Conservation (phyloP, 257 asterid species). For the Nicotiana benthamiana region DNA sequence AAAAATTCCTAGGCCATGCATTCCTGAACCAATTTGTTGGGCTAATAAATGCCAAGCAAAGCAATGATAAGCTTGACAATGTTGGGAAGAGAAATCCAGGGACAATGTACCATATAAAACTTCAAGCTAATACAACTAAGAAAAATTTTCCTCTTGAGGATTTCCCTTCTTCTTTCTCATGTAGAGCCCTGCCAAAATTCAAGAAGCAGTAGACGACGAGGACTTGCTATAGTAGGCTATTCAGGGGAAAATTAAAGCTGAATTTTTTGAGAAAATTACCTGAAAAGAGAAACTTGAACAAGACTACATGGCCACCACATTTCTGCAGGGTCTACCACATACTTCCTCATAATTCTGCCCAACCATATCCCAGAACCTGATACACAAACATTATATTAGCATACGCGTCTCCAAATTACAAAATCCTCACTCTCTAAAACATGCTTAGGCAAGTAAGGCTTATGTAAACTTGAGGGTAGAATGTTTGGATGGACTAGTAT, state of each 20-base stretch:
- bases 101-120: conserved; percentile 48
- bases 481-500: background rate
- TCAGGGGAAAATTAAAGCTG: background rate
- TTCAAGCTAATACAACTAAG: conserved; percentile 38
- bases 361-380: conserved; percentile 57
- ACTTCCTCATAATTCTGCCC: conserved; percentile 49
- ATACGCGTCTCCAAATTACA: background rate
- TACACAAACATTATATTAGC: background rate
- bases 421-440: too few species aligned
- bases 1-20: conserved; percentile 53
- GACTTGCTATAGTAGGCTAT: background rate
- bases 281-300: conserved; percentile 60
- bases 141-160: conserved; percentile 52
- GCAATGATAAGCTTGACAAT: conserved; percentile 32
- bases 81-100: conserved; percentile 49
- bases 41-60: conserved; percentile 38
- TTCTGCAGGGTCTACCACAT: conserved; percentile 52
- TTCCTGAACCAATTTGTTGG: conserved; percentile 66
- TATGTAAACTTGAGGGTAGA: background rate
- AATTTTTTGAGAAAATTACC: conserved; percentile 15
- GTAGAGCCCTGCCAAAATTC: conserved; percentile 56
- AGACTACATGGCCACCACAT: conserved; percentile 63
- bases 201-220: background rate
- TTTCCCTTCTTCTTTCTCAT: conserved; percentile 36
- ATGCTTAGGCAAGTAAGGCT: too few species aligned